Conservation (phyloP, 345 rosid species). For the Salix suchowensis region DNA sequence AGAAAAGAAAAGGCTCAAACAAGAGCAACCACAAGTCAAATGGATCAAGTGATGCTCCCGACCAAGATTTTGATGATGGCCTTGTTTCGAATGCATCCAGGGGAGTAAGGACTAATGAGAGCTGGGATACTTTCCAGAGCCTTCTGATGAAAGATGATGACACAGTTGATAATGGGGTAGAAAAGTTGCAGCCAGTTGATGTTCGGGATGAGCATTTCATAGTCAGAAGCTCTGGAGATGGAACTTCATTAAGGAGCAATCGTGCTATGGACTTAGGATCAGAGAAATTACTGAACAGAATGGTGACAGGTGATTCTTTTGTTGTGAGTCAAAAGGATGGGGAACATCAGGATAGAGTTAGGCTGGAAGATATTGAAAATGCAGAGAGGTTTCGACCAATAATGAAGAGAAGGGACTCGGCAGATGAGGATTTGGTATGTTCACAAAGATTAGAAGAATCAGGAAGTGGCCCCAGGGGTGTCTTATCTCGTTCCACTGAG, state of each 20-base stretch:
- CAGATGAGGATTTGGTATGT: conserved; percentile 46
- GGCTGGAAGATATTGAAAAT: conserved; percentile 39
- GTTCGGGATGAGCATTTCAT: conserved; percentile 26
- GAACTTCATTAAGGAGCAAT: conserved; percentile 10
- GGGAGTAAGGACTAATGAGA: conserved; percentile 42
- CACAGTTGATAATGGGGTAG: conserved; percentile 11
- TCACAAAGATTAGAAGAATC: conserved; percentile 42
- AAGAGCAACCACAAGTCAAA: conserved; percentile 17
- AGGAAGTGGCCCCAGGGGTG: conserved; percentile 28
- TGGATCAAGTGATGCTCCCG: conserved; percentile 20
- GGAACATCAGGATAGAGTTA: conserved; percentile 30
- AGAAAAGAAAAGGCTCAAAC: conserved; percentile 29
- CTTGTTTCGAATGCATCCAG: conserved; percentile 10
- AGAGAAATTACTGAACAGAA: conserved; percentile 26
- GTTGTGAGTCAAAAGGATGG: conserved; percentile 30
- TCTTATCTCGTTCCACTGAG: conserved; percentile 27
- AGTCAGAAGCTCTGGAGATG: conserved; percentile 25
- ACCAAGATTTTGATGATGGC: conserved; percentile 17
- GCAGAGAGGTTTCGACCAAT: conserved; percentile 38
- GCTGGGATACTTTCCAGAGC: conserved; percentile 72
- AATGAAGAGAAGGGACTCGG: conserved; percentile 44
- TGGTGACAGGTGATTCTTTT: conserved; percentile 42
- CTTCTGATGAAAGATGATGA: conserved; percentile 55
- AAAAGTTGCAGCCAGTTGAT: conserved; percentile 25
- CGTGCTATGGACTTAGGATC: conserved; percentile 28